phyloP scores from a whole-genome alignment of 2,329 filamentous ascomycete species.

The Cryphonectria japonica region DNA sequence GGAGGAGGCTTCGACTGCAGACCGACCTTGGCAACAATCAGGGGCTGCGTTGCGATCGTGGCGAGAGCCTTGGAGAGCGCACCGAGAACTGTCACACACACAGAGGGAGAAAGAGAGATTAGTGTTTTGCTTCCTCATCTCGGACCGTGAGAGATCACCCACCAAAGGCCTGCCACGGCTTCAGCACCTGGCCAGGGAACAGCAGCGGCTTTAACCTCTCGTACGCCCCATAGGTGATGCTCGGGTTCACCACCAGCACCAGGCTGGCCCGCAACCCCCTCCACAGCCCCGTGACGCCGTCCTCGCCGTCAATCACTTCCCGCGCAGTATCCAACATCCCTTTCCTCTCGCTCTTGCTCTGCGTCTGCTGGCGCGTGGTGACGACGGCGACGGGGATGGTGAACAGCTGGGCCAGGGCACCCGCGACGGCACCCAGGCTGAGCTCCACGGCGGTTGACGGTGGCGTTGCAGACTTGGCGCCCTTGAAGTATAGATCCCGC shows the following conservation, averaged over 20 bases:
- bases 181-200: constrained; percentile 73
- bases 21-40: constrained; percentile 97
- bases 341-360: constrained; percentile 81
- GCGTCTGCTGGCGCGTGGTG: constrained; percentile 94
- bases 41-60: constrained; percentile 88
- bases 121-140: background rate
- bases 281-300: constrained; percentile 89
- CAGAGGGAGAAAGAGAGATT: background rate
- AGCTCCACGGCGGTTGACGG: constrained; percentile 84
- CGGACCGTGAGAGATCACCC: constrained; percentile 46
- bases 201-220: constrained; percentile 80
- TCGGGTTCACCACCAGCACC: constrained; percentile 92
- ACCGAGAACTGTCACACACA: constrained; percentile 69
- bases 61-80: constrained; percentile 91
- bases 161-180: constrained; percentile 90
- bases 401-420: constrained; percentile 90
- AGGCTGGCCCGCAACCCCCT: constrained; percentile 93
- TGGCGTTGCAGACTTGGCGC: constrained; percentile 52
- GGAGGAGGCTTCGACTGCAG: constrained; percentile 91
- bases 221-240: constrained; percentile 97
- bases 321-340: constrained; percentile 83
- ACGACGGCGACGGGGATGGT: constrained; percentile 96
- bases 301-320: constrained; percentile 88
- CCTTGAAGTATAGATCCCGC: constrained; percentile 74
- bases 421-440: constrained; percentile 81